Conservation (phyloP, 495 filamentous ascomycete genomes). For the Lasiosphaeria hispida region DNA sequence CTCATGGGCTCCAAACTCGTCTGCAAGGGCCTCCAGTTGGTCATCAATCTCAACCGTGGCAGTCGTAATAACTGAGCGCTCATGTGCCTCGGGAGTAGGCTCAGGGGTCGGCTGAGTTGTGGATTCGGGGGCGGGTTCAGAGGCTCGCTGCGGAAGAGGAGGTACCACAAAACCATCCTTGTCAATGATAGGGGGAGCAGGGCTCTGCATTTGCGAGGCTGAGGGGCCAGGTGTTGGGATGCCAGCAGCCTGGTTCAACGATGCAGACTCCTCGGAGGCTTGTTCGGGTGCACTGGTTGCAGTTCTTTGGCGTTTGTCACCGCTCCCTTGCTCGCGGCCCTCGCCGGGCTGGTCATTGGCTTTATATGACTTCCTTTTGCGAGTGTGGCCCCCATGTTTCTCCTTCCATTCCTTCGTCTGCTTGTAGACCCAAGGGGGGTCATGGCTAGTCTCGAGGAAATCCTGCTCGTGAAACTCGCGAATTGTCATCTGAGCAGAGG, state of each 20-base stretch:
- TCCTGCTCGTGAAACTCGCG: constrained; percentile 75
- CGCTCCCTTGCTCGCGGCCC: constrained; percentile 14
- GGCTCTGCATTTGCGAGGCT: background rate
- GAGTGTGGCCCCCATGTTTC: constrained; percentile 45
- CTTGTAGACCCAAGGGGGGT: constrained; percentile 80
- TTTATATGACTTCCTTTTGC: constrained; percentile 29
- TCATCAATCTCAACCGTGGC: constrained; percentile 11
- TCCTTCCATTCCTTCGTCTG: constrained; percentile 52
- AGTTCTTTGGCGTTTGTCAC: constrained; percentile 19
- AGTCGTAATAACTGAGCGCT: constrained; percentile 15
- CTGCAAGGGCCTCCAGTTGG: constrained; percentile 29
- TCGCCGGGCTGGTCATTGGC: constrained; percentile 33
- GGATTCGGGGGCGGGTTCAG: constrained; percentile 10
- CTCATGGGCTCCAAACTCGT: constrained; percentile 24
- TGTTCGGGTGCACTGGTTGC: constrained; percentile 18
- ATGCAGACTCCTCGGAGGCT: constrained; percentile 11
- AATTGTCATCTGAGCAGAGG: constrained; percentile 74
- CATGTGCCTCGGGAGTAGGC: background rate
- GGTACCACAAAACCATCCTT: constrained; percentile 34
- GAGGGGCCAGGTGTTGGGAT: background rate
- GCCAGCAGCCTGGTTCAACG: constrained; percentile 7
- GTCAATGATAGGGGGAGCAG: constrained; percentile 18
- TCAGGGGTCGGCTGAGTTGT: constrained; percentile 9
- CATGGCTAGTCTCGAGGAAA: constrained; percentile 53
- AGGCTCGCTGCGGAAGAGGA: constrained; percentile 14